Conservation (phyloP, 2,329 filamentous ascomycete species). For the Ceratocystis huliohia region DNA sequence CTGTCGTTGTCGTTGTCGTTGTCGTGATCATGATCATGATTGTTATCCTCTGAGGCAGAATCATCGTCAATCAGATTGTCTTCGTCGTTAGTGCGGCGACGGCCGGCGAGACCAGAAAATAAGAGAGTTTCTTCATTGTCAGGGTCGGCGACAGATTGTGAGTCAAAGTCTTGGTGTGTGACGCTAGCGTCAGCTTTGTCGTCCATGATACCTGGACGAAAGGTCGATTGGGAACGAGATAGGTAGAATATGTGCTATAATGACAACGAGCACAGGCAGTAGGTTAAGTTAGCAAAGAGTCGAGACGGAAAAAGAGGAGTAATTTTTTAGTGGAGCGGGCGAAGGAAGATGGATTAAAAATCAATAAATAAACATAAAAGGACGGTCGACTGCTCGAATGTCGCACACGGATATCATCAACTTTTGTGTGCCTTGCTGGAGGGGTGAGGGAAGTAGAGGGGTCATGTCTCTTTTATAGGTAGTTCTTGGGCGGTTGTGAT, state of each 20-base stretch:
- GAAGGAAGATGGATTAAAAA: neutral
- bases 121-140: slow-evolving; percentile 72
- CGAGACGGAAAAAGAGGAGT: neutral
- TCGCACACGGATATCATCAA: too few relatives aligned
- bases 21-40: slow-evolving; percentile 43
- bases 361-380: too few relatives aligned
- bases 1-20: slow-evolving; percentile 71
- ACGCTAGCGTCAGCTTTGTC: slow-evolving; percentile 17
- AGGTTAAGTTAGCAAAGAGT: slow-evolving; percentile 4
- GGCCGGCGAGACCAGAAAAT: slow-evolving; percentile 41
- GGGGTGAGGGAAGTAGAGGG: too few relatives aligned
- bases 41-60: slow-evolving; percentile 77
- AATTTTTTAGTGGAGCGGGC: too few relatives aligned
- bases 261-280: neutral
- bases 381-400: too few relatives aligned
- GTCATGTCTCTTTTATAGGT: too few relatives aligned
- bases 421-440: too few relatives aligned
- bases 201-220: slow-evolving; percentile 17
- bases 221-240: neutral
- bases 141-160: slow-evolving; percentile 18
- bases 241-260: neutral
- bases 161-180: slow-evolving; percentile 13
- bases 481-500: neutral
- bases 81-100: slow-evolving; percentile 71
- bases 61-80: slow-evolving; percentile 78